Base-by-base conservation (phyloP, 495 filamentous ascomycete genomes). In the Pseudotulostoma volvatum region DNA sequence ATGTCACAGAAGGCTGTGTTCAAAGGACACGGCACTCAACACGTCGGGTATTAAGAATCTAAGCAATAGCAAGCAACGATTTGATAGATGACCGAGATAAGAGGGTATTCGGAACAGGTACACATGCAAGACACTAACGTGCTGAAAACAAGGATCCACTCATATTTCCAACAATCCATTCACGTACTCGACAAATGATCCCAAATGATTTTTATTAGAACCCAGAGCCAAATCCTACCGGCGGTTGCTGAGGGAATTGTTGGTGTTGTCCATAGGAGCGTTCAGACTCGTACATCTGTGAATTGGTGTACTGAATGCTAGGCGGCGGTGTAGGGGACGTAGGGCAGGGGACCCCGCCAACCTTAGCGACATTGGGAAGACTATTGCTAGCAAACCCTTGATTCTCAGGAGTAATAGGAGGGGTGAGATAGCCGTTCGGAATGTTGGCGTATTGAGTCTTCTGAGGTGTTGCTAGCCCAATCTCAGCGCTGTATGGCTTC, bases 321-420 rank as follows among this genome's bases (percentile, higher is more conserved):
- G 58, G 44, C 5, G 59, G 50, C 21, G 56, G 56, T 0, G 56
- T 56, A 2, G 63, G 59, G 3, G 63, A 63, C 5, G 60, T 54
- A 9, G 61, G 60, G 46, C 59, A 66, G 28, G 45, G 45, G 36
- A 38, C 53, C 32, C 47, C 40, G 9, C 53, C 33, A 4, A 52
- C 51, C 20, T 56, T 57, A 36, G 38, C 44, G 25, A 52, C 40
- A 33, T 49, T 49, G 21, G 55, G 43, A 34, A 11, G 3, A 17
- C 37, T 48, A 42, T 53, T 49, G 44, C 52, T 55, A 31, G 48
- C 51, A 41, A 76, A 82, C 37, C 64, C 70, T 38, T 74, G 71
- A 15, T 77, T 77, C 46, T 92, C 85, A n/a, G 90, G 90, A 0
- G 92, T 96, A 52, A 96, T 93, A 2, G 90, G 90, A 14, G 90